phyloP scores from a whole-genome alignment of 768 basidiomycete species.

The Russula griseocarnosa region DNA sequence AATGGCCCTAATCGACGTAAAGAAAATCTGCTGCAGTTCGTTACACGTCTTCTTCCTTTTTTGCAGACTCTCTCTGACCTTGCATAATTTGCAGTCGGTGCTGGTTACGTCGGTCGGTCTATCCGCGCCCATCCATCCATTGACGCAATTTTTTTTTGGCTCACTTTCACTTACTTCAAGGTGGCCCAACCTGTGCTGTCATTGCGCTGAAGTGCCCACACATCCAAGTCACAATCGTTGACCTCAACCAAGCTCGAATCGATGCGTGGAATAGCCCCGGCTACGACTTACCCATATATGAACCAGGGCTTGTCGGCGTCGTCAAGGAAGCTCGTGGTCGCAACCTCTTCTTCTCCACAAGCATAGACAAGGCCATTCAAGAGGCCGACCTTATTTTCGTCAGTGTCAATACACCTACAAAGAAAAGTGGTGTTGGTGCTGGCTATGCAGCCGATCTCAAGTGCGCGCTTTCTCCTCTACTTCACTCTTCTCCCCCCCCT shows the following conservation, averaged over 20 bases:
- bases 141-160: neutral
- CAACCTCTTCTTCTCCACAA: slow-evolving; percentile 96
- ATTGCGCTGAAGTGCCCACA: slow-evolving; percentile 91
- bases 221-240: slow-evolving; percentile 94
- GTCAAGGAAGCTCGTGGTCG: slow-evolving; percentile 83
- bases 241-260: slow-evolving; percentile 90
- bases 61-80: slow-evolving; percentile 26
- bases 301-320: slow-evolving; percentile 91
- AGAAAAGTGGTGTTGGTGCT: slow-evolving; percentile 96
- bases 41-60: slow-evolving; percentile 33
- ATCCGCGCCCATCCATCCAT: neutral
- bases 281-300: slow-evolving; percentile 90
- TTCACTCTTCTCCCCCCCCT: neutral
- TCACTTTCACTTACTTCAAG: slow-evolving; percentile 45
- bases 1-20: slow-evolving; percentile 60
- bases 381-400: slow-evolving; percentile 99
- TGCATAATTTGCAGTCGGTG: slow-evolving; percentile 57
- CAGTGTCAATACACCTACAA: slow-evolving; percentile 97
- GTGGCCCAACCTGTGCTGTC: slow-evolving; percentile 93
- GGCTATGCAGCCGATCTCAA: slow-evolving; percentile 98
- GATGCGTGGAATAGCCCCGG: slow-evolving; percentile 94
- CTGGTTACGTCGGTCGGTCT: slow-evolving; percentile 85
- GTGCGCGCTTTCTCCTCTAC: slow-evolving; percentile 45
- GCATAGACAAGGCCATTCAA: slow-evolving; percentile 87
- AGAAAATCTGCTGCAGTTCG: slow-evolving; percentile 87